Conservation (phyloP, 2,329 filamentous ascomycete species). For the Mariannaea sp. region DNA sequence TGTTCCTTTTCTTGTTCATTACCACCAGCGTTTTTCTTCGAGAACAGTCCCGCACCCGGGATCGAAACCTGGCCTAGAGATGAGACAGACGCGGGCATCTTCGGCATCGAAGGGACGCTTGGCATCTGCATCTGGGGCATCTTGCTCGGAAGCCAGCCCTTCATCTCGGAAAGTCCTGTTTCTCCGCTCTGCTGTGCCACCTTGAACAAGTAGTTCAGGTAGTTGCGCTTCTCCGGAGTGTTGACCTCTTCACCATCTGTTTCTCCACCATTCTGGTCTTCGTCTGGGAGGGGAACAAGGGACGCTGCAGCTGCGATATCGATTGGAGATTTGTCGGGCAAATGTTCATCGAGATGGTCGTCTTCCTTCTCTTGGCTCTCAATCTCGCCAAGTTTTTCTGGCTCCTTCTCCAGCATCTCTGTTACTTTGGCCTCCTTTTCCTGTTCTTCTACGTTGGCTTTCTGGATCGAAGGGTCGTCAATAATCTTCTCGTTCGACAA, state of each 20-base stretch:
- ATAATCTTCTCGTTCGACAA: conserved; percentile 49
- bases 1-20: conserved; percentile 4
- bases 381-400: conserved; percentile 20
- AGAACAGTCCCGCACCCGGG: conserved; percentile 37
- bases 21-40: conserved; percentile 28
- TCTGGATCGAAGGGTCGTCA: conserved; percentile 53
- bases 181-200: conserved; percentile 56
- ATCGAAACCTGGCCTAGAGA: conserved; percentile 32
- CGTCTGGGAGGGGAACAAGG: conserved; percentile 53
- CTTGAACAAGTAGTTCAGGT: conserved; percentile 55
- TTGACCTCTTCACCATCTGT: conserved; percentile 42
- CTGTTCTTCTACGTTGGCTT: conserved; percentile 45
- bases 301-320: conserved; percentile 59
- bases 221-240: conserved; percentile 46
- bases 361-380: conserved; percentile 16
- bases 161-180: conserved; percentile 44
- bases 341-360: neutral
- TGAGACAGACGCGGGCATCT: conserved; percentile 40
- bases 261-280: conserved; percentile 41
- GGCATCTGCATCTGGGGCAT: conserved; percentile 45
- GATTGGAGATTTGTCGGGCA: conserved; percentile 48
- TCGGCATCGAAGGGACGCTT: conserved; percentile 32
- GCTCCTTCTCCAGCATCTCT: conserved; percentile 31
- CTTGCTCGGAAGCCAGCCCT: conserved; percentile 52
- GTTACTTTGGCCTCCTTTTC: conserved; percentile 37